phyloP scores from a whole-genome alignment of 2,329 filamentous ascomycete species.

The Fusarium graminum region DNA sequence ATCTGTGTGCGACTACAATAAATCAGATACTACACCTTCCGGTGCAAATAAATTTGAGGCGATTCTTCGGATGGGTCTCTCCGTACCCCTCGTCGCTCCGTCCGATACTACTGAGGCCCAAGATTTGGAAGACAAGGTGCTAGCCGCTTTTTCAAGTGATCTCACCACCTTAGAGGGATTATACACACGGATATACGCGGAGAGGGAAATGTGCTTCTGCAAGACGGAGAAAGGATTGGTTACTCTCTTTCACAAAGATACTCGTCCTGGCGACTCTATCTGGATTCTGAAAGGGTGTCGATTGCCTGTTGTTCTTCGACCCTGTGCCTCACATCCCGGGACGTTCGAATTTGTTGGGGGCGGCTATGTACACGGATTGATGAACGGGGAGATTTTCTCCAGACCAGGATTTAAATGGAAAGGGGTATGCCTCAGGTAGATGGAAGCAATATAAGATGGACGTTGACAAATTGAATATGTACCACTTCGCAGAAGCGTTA shows the following conservation, averaged over 20 bases:
- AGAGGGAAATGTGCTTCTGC: not conserved
- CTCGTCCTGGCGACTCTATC: not conserved
- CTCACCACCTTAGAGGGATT: rapidly evolving
- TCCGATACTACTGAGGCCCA: rapidly evolving
- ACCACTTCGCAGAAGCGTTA: too few species aligned
- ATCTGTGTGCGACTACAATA: not conserved
- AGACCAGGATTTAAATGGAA: not conserved
- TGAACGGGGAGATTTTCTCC: conserved; percentile 2
- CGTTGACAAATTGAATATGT: too few species aligned
- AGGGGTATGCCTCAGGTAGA: not conserved
- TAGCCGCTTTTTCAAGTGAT: rapidly evolving
- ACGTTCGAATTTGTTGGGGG: not conserved
- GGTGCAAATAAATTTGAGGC: not conserved
- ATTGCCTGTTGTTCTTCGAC: not conserved
- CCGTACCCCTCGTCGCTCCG: rapidly evolving
- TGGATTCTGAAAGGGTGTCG: conserved; percentile 1
- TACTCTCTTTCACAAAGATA: not conserved
- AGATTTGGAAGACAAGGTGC: rapidly evolving
- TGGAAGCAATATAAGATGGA: not conserved
- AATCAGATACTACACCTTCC: not conserved
- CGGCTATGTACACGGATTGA: not conserved
- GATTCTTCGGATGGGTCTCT: rapidly evolving
- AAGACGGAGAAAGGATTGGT: not conserved
- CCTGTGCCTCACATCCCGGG: rapidly evolving
- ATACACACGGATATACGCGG: rapidly evolving